A percentile compares a stretch with the other conserved stretches of the same genome.
These are phyloP conservation scores for Saitozyma sp. DNA, from an alignment of 768 basidiomycete species.

Conservation along the genomic window DNA sequence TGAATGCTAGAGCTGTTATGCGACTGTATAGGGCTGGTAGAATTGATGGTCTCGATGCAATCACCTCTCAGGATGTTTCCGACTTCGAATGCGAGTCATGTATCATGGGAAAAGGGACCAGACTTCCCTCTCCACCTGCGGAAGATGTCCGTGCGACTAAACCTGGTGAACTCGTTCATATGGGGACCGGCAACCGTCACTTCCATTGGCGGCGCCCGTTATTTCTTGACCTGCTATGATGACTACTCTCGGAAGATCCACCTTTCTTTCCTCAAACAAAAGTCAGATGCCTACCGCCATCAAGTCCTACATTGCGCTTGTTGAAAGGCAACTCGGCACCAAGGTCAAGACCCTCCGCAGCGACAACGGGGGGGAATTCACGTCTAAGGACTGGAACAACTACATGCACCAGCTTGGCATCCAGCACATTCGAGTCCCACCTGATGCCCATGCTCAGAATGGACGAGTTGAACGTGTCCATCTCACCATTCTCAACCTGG, in stretches of 20 bases:
- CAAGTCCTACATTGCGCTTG: conserved; percentile 4
- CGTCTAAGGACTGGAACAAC: background rate
- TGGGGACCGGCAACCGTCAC: conserved; percentile 8
- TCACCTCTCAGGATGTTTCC: conserved; percentile 4
- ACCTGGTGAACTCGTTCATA: conserved; percentile 3
- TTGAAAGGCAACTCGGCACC: conserved; percentile 8
- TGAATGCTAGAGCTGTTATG: too few relatives aligned
- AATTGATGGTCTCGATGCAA: background rate
- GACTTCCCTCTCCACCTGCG: background rate
- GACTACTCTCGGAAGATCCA: conserved; percentile 14
- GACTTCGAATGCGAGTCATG: conserved; percentile 8
- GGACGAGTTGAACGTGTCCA: conserved; percentile 9
- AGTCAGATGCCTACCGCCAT: conserved; percentile 8
- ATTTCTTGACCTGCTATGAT: conserved; percentile 17
- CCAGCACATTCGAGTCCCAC: conserved; percentile 5
- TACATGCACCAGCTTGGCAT: background rate
- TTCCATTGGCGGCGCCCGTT: conserved; percentile 2
- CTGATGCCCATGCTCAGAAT: conserved; percentile 8
- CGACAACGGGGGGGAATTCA: conserved; percentile 12
- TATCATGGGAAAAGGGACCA: conserved; percentile 5
- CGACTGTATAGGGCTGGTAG: too few relatives aligned
- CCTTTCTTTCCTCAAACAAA: conserved; percentile 14
- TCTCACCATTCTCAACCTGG: conserved; percentile 3
- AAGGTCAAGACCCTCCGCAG: conserved; percentile 2
- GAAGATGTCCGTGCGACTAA: background rate